Evolutionary conservation across 1,284 basidiomycete species (phyloP), one percentile per base, ranked within the genome.

Genomic region (Marasmius oreades): DNA sequence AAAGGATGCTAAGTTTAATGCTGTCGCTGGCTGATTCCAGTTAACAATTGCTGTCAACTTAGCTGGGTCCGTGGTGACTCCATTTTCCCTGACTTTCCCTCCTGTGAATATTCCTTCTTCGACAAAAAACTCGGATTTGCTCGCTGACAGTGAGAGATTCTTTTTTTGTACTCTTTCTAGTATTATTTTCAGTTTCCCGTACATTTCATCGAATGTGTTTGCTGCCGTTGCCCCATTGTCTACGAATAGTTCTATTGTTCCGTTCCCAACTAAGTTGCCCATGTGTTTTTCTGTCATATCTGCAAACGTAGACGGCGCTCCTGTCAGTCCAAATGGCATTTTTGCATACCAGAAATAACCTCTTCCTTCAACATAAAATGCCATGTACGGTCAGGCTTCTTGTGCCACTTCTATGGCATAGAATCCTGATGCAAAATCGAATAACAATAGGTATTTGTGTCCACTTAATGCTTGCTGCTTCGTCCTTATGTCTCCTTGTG

Each of bases 281-380:
- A 77, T 55, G 7, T 59, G 43, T 0, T 39, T 26, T 1, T 69
- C 69, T 0, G 70, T 70, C 62, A 73, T 65, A 3, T 73, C 31
- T 7, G 62, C 67, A 57, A 76, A 77, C 0, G 63, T 67, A 1
- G 70, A 70, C 23, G 75, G 75, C 6, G 70, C 73, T 2, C 74
- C 76, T 6, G 75, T 77, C 1, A 76, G 55, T 0, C 76, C 73
- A 54, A 76, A 75, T 0, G 73, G 76, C 73, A 78, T 74, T 0
- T 67, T 55, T 2, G 53, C 51, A 59, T 73, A 76, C 39, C 62
- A 62, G 54, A 70, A 73, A 53, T 70, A 73, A 1, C 75, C 77
- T 18, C 64, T 51, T 0, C 75, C 75, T 58, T 73, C 70, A 0
- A 77, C 63, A 52, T 73, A 75, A 59, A 76, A 74, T 16, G 62